These are phyloP conservation scores for Ceratopteris richardii DNA, from an alignment of 75 land plant genomes.

Conservation along the genomic window DNA sequence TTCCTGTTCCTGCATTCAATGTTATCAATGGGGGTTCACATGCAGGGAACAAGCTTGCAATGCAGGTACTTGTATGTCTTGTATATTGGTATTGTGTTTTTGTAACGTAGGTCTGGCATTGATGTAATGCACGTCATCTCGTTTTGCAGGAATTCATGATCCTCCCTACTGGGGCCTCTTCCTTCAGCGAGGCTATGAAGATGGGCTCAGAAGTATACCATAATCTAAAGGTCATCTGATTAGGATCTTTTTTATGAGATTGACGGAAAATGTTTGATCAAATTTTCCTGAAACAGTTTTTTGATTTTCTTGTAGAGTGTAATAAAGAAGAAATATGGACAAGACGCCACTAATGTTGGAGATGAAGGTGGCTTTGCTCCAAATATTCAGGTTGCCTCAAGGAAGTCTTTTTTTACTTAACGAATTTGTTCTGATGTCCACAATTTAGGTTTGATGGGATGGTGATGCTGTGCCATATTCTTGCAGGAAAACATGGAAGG, in stretches of 20 bases:
- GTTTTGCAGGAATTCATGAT: slow-evolving; percentile 91
- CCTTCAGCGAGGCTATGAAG: slow-evolving; percentile 97
- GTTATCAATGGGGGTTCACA: slow-evolving; percentile 99
- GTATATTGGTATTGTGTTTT: not conserved
- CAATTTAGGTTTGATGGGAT: no score
- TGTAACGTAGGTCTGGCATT: not conserved
- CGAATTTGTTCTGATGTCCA: no score
- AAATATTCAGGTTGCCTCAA: slow-evolving; percentile 80
- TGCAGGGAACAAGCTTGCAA: slow-evolving; percentile 99
- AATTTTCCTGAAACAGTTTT: no score
- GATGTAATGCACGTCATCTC: slow-evolving; percentile 71
- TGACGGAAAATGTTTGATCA: no score
- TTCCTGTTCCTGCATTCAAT: slow-evolving; percentile 99
- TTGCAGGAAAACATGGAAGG: slow-evolving; percentile 95
- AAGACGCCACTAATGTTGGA: slow-evolving; percentile 98
- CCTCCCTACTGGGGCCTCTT: slow-evolving; percentile 85
- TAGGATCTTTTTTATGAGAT: not conserved
- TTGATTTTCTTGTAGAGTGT: slow-evolving; percentile 47
- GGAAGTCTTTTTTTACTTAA: no score
- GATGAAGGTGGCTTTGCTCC: slow-evolving; percentile 99
- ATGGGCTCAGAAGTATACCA: slow-evolving; percentile 97
- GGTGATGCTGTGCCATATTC: no score
- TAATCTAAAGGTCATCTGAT: slow-evolving; percentile 56
- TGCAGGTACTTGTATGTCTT: slow-evolving; percentile 73
- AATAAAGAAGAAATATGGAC: slow-evolving; percentile 97